Evolutionary conservation across 2,329 filamentous ascomycete genomes (phyloP).

Genomic region (Stemphylium beticola): DNA sequence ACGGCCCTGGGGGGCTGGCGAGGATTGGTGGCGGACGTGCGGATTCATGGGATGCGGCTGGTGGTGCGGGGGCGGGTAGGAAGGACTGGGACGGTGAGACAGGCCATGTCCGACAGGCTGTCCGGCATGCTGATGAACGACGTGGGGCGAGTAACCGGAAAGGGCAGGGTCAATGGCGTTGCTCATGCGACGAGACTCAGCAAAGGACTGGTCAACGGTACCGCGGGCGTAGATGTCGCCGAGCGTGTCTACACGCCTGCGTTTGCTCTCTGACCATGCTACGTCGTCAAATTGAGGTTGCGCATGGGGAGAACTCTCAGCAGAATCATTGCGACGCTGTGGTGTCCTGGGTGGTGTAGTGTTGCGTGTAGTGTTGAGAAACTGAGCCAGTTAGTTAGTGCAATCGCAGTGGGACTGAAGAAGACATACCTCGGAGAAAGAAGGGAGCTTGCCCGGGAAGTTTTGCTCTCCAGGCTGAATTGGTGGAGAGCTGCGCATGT

Average conservation of each 20-base stretch:
- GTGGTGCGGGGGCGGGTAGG: slow-evolving; percentile 27
- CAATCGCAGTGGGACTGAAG: not conserved
- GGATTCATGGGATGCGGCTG: slow-evolving; percentile 3
- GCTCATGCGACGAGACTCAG: slow-evolving; percentile 27
- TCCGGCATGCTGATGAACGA: slow-evolving; percentile 7
- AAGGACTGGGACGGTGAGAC: slow-evolving; percentile 39
- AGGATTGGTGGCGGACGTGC: slow-evolving; percentile 38
- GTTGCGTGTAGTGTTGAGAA: slow-evolving; percentile 36
- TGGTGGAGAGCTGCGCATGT: slow-evolving; percentile 42
- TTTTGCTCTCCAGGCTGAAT: slow-evolving; percentile 42
- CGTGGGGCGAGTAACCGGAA: slow-evolving; percentile 19
- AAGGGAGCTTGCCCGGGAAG: slow-evolving; percentile 34
- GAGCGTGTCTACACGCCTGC: slow-evolving; percentile 36
- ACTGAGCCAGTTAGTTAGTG: slow-evolving; percentile 25
- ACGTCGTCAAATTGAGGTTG: slow-evolving; percentile 39
- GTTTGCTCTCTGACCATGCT: slow-evolving; percentile 34
- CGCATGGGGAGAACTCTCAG: slow-evolving; percentile 36
- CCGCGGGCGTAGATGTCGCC: slow-evolving; percentile 30
- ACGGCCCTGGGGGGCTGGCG: slow-evolving; percentile 27
- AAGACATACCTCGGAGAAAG: slow-evolving; percentile 38
- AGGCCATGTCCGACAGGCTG: slow-evolving; percentile 14
- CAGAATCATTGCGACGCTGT: slow-evolving; percentile 33
- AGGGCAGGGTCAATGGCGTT: slow-evolving; percentile 33
- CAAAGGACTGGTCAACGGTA: slow-evolving; percentile 20
- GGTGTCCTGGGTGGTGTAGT: slow-evolving; percentile 45